These are phyloP conservation scores for Verticillium dahliae DNA, from an alignment of 2,329 filamentous ascomycete species.

Conservation along the genomic window DNA sequence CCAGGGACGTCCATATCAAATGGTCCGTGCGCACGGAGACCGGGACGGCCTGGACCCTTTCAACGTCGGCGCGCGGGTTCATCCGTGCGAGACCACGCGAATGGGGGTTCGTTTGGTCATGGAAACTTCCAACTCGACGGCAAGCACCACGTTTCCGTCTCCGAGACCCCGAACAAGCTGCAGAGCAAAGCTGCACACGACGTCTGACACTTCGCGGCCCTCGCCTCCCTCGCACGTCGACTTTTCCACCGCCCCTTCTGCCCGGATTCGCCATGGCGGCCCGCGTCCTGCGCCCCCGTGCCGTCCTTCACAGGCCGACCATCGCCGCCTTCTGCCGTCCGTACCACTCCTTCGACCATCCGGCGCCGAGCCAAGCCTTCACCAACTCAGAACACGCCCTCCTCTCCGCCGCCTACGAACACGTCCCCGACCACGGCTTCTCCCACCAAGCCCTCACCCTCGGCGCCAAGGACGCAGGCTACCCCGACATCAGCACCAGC, in stretches of 20 bases:
- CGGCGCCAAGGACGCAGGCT: conserved; percentile 78
- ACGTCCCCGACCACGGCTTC: conserved; percentile 81
- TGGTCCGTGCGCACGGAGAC: neutral
- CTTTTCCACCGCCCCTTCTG: neutral
- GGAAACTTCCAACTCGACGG: neutral
- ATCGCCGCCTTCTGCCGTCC: conserved; percentile 15
- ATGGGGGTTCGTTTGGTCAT: neutral
- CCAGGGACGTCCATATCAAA: too few relatives aligned
- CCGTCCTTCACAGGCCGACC: neutral
- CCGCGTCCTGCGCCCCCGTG: neutral
- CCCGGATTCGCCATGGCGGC: neutral
- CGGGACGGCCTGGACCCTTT: neutral
- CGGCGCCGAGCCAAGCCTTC: conserved; percentile 54
- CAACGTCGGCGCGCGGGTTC: neutral
- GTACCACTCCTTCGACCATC: conserved; percentile 73
- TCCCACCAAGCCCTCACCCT: conserved; percentile 64
- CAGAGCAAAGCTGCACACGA: too few relatives aligned
- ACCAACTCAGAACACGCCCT: conserved; percentile 65
- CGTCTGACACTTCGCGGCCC: too few relatives aligned
- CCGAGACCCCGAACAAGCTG: neutral
- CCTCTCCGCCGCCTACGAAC: conserved; percentile 70
- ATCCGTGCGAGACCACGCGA: neutral
- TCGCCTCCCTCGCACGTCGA: too few relatives aligned
- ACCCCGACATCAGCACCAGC: conserved; percentile 78
- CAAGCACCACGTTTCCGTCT: neutral